Conservation (phyloP, 1,284 basidiomycete genomes). For the Cryptococcus sp. region DNA sequence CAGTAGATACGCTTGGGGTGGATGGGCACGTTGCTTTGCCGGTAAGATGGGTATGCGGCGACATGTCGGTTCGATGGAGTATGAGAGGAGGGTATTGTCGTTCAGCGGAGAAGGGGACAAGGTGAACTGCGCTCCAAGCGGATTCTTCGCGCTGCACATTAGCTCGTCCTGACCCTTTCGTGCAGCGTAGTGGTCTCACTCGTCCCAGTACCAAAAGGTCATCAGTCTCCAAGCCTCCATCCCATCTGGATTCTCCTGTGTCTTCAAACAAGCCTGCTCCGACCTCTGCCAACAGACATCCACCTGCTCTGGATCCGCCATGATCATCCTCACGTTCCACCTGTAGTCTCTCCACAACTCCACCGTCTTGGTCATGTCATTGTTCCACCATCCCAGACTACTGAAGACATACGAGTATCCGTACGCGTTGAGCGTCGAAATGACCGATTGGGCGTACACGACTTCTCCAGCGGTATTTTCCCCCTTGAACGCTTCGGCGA, state of each 20-base stretch:
- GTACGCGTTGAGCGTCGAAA: conserved; percentile 32
- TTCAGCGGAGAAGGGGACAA: conserved; percentile 40
- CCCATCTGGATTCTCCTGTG: conserved; percentile 25
- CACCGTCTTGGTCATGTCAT: conserved; percentile 28
- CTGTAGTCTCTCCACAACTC: conserved; percentile 28
- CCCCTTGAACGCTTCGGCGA: conserved; percentile 21
- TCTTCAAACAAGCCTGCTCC: conserved; percentile 30
- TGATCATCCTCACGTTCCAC: conserved; percentile 26
- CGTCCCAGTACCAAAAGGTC: conserved; percentile 44
- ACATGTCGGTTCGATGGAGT: conserved; percentile 45
- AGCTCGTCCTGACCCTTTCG: not conserved
- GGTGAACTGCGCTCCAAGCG: conserved; percentile 43
- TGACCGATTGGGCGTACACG: conserved; percentile 34
- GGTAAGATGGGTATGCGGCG: conserved; percentile 20
- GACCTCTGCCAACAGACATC: conserved; percentile 21
- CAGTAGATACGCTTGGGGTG: conserved; percentile 39
- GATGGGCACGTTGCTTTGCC: conserved; percentile 15
- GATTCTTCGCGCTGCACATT: conserved; percentile 28
- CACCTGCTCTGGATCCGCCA: conserved; percentile 31
- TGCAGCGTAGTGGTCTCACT: conserved; percentile 11
- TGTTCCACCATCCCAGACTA: conserved; percentile 30
- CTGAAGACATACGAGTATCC: conserved; percentile 36
- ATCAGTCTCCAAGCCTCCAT: conserved; percentile 44
- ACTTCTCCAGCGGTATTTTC: conserved; percentile 29
- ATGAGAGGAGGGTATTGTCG: conserved; percentile 42